These are phyloP conservation scores for Pestalotiopsis sp. DNA, from an alignment of 2,329 filamentous ascomycete genomes.

Conservation along the genomic window DNA sequence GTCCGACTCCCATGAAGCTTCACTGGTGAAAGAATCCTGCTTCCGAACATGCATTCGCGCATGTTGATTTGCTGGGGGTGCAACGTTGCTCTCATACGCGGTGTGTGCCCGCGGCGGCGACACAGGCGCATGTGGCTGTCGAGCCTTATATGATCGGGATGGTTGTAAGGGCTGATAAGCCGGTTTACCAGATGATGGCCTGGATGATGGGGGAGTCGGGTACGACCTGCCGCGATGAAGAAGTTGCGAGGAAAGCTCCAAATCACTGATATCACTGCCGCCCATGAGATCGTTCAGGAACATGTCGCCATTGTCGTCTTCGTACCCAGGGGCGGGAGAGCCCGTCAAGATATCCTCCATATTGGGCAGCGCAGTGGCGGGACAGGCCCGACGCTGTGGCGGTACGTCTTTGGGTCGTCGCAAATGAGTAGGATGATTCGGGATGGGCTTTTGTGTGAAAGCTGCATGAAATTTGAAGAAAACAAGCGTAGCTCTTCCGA, in stretches of 20 bases:
- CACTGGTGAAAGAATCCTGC: neutral
- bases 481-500: too few relatives aligned
- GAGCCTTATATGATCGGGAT: too few relatives aligned
- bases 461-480: too few relatives aligned
- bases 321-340: neutral
- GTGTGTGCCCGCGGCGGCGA: too few relatives aligned
- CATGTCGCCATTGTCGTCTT: neutral
- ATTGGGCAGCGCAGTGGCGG: neutral
- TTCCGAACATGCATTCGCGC: neutral
- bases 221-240: neutral
- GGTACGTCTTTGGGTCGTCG: too few relatives aligned
- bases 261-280: constrained; percentile 14
- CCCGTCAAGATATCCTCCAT: constrained; percentile 7
- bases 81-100: too few relatives aligned
- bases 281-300: constrained; percentile 12
- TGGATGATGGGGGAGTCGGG: neutral
- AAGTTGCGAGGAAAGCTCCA: constrained; percentile 12
- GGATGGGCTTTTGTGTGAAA: too few relatives aligned
- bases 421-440: too few relatives aligned
- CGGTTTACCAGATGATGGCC: neutral
- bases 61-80: neutral
- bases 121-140: too few relatives aligned
- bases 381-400: neutral
- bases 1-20: constrained; percentile 12
- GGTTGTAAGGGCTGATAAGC: neutral